Evolutionary conservation across 2,329 filamentous ascomycete species (phyloP).

Genomic region (Stachybotrys chartarum): DNA sequence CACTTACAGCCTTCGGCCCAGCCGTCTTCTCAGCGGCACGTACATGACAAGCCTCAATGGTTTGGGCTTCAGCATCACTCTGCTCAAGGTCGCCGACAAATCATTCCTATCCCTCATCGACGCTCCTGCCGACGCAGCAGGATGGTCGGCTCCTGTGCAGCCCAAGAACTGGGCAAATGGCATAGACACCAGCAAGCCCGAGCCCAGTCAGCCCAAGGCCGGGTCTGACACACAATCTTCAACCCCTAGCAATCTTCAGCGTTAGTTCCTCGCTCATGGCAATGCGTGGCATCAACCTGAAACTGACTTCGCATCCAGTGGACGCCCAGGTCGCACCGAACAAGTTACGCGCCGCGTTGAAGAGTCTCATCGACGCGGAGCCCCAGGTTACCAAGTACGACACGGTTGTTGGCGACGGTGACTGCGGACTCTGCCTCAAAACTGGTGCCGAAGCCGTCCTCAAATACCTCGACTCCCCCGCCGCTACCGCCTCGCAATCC

Average conservation of each 20-base stretch:
- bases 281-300: not conserved
- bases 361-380: constrained; percentile 27
- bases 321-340: constrained; percentile 2
- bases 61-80: constrained; percentile 61
- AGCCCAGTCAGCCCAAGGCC: not conserved
- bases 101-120: constrained; percentile 1
- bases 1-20: constrained; percentile 39
- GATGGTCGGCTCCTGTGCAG: constrained; percentile 1
- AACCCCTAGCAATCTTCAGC: not conserved
- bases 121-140: constrained; percentile 1
- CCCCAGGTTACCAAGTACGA: constrained; percentile 16
- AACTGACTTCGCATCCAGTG: constrained; percentile 1
- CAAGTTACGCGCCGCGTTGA: constrained; percentile 5
- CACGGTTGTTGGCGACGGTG: constrained; percentile 21
- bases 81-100: constrained; percentile 1
- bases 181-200: not conserved
- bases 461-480: constrained; percentile 41
- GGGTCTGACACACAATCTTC: not conserved
- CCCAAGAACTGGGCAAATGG: not conserved
- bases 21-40: constrained; percentile 26
- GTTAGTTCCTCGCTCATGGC: not conserved
- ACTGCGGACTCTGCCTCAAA: constrained; percentile 15
- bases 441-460: constrained; percentile 46
- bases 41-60: constrained; percentile 70
- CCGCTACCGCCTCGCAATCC: constrained; percentile 28